Evolutionary conservation across 1,284 basidiomycete genomes (phyloP).

Genomic region (Trichosporon ovoides): DNA sequence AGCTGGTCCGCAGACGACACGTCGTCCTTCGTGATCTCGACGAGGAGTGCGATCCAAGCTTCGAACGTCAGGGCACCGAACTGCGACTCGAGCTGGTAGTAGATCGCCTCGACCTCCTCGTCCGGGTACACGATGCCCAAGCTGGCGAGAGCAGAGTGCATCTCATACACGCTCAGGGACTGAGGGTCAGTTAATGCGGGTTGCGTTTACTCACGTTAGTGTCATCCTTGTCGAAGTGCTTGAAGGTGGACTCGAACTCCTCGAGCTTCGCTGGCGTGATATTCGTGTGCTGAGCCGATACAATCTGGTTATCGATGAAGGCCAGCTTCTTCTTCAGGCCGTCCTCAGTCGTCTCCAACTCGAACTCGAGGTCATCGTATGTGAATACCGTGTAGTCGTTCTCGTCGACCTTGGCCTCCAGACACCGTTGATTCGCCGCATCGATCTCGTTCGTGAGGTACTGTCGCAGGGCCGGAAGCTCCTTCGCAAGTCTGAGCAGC

Average conservation of each 20-base stretch:
- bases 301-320: slow-evolving; percentile 96
- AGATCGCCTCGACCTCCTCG: slow-evolving; percentile 80
- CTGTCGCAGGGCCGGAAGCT: slow-evolving; percentile 29
- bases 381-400: slow-evolving; percentile 94
- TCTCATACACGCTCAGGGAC: slow-evolving; percentile 75
- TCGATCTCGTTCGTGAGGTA: slow-evolving; percentile 31
- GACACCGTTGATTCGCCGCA: slow-evolving; percentile 63
- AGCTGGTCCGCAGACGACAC: slow-evolving; percentile 89
- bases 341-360: slow-evolving; percentile 75
- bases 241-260: slow-evolving; percentile 95
- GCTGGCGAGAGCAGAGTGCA: slow-evolving; percentile 87
- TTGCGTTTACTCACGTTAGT: slow-evolving; percentile 56
- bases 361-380: slow-evolving; percentile 82
- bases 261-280: slow-evolving; percentile 92
- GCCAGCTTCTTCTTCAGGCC: slow-evolving; percentile 82
- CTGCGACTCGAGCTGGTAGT: slow-evolving; percentile 68
- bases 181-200: slow-evolving; percentile 21
- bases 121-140: slow-evolving; percentile 91
- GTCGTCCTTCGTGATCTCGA: slow-evolving; percentile 86
- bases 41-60: slow-evolving; percentile 89
- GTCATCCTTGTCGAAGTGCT: slow-evolving; percentile 92
- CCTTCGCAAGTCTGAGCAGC: slow-evolving; percentile 26
- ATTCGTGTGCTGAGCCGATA: slow-evolving; percentile 56
- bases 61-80: slow-evolving; percentile 90
- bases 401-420: slow-evolving; percentile 89